Conservation (phyloP, 208 protist species). For the Jaenimonas drosophilae region DNA sequence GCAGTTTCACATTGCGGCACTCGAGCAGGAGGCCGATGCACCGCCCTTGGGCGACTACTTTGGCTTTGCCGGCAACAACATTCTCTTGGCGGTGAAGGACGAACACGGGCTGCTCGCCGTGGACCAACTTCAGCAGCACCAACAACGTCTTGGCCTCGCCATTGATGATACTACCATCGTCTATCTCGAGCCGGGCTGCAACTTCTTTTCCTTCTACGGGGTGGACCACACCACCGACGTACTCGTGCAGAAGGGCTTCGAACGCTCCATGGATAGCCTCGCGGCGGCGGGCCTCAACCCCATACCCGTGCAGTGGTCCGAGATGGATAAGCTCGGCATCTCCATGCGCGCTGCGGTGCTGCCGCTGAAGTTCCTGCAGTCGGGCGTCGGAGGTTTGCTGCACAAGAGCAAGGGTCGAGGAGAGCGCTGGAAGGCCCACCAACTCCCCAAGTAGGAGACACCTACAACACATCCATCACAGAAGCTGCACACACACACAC, state of each 20-base stretch:
- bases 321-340: slow-evolving; percentile 89
- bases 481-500: neutral
- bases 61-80: slow-evolving; percentile 84
- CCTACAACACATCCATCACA: neutral
- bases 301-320: slow-evolving; percentile 88
- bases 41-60: slow-evolving; percentile 89
- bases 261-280: slow-evolving; percentile 84
- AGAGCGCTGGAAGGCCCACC: slow-evolving; percentile 60
- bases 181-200: slow-evolving; percentile 87
- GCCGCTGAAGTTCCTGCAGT: slow-evolving; percentile 75
- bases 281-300: slow-evolving; percentile 80
- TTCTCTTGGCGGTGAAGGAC: slow-evolving; percentile 86
- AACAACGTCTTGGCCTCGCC: slow-evolving; percentile 1
- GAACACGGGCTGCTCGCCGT: slow-evolving; percentile 87
- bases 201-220: slow-evolving; percentile 88
- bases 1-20: slow-evolving; percentile 71
- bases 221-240: slow-evolving; percentile 77
- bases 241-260: slow-evolving; percentile 84
- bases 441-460: slow-evolving; percentile 16
- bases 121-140: slow-evolving; percentile 81
- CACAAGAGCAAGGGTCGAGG: slow-evolving; percentile 27
- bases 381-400: slow-evolving; percentile 44
- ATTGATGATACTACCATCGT: no score
- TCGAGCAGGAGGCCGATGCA: slow-evolving; percentile 86
- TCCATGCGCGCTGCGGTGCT: slow-evolving; percentile 84